phyloP scores from a whole-genome alignment of 208 protist species.

The Trypanosoma conorhini region DNA sequence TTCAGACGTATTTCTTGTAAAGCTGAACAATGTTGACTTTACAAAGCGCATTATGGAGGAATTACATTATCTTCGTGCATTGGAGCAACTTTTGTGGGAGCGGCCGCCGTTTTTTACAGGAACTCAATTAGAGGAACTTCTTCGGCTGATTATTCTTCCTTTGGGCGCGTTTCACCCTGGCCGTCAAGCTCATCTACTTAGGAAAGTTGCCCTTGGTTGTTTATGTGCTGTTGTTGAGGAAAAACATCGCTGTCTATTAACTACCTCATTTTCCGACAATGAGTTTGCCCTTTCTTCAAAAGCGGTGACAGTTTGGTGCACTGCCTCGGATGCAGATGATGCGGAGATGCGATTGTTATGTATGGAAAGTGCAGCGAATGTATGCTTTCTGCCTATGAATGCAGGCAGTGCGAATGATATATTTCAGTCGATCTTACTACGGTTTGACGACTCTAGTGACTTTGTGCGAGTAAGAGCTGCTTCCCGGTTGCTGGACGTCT shows the following conservation, averaged over 20 bases:
- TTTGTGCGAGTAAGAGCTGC: constrained; percentile 50
- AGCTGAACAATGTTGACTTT: constrained; percentile 71
- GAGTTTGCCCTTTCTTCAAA: constrained; percentile 43
- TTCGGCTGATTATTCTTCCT: constrained; percentile 70
- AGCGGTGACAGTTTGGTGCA: constrained; percentile 58
- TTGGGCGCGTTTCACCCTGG: constrained; percentile 63
- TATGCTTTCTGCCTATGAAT: constrained; percentile 55
- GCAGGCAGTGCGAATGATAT: constrained; percentile 65
- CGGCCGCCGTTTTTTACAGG: constrained; percentile 33
- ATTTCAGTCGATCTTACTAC: constrained; percentile 66
- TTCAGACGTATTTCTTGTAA: constrained; percentile 61
- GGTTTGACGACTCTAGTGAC: constrained; percentile 87
- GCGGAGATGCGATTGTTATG: constrained; percentile 86
- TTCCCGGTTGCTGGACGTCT: constrained; percentile 36
- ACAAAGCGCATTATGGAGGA: constrained; percentile 70
- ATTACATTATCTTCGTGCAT: constrained; percentile 70
- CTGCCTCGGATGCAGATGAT: constrained; percentile 83
- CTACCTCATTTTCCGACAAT: constrained; percentile 33
- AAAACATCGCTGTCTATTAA: constrained; percentile 29
- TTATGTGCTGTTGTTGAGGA: constrained; percentile 58
- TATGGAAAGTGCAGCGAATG: constrained; percentile 49
- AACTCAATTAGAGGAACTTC: constrained; percentile 51
- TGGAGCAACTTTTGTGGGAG: constrained; percentile 71
- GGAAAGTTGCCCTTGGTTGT: constrained; percentile 84
- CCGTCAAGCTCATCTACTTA: constrained; percentile 73